Evolutionary conservation across 768 basidiomycete species (phyloP), one percentile per base, ranked within the genome.

Genomic region (Ramaria rubella): DNA sequence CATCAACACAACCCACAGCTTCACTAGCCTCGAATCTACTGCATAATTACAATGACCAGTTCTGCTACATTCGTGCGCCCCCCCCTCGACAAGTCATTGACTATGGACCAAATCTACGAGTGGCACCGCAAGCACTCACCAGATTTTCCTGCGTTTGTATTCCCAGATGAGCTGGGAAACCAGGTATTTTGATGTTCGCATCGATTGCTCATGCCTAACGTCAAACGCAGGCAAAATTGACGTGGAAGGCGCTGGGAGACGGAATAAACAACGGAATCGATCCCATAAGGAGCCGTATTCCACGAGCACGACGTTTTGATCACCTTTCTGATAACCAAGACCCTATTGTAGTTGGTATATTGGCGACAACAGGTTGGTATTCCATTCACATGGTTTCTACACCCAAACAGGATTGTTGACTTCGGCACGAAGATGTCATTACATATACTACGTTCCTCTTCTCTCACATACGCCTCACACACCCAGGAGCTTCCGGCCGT

Each of bases 51-150:
- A n/a, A n/a, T n/a, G n/a, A 11, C 36, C n/a, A 11, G 11, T n/a
- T 38, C 36, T 38, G 36, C 36, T 38, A n/a, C 11, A 38, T 38
- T 38, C n/a, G 11, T 11, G 11, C n/a, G n/a, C 36, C 36, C 36
- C n/a, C 36, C 36, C n/a, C 36, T 38, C 11, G 36, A 38, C n/a
- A n/a, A n/a, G 11, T 38, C 36, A 38, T 23, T 38, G 19, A 63
- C 64, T 14, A 26, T 75, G 2, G 67, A 70, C 19, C 69, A 73
- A 44, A 60, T 73, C 5, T 69, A 62, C 50, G 72, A 73, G 44
- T 69, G 60, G 40, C 69, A 73, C 34, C 19, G 46, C 51, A 19
- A n/a, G 42, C 19, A 40, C 66, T 40, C 69, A 63, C 42, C 61
- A 68, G 1, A 55, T 65, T 29, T 72, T 74, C 69, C 15, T 49